Conservation (phyloP, 331 rosid species). For the Malus hybrid region DNA sequence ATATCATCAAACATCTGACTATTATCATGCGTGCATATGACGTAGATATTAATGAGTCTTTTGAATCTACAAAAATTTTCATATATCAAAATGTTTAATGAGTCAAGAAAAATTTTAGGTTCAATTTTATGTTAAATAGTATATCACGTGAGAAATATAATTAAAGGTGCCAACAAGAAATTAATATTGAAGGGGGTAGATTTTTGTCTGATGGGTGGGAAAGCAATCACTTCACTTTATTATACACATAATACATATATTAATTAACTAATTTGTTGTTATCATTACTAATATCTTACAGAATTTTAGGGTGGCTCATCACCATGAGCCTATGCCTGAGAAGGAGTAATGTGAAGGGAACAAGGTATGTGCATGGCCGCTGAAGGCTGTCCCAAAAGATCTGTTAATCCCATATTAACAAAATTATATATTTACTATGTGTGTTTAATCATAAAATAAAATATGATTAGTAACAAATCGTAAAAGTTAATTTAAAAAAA, state of each 20-base stretch:
- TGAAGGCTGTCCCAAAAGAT: slow-evolving; percentile 6
- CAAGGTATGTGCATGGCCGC: not conserved
- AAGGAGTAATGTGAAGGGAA: not conserved
- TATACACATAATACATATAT: not conserved
- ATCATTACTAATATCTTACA: not conserved
- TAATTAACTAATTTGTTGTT: not conserved
- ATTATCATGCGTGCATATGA: too few relatives aligned
- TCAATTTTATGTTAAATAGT: not conserved
- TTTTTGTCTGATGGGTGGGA: not conserved
- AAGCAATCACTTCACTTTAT: slow-evolving; percentile 7
- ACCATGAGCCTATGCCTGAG: not conserved
- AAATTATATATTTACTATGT: not conserved
- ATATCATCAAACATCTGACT: too few relatives aligned
- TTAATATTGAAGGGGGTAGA: not conserved
- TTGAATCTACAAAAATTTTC: not conserved
- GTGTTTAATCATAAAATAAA: not conserved
- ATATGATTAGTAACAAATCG: not conserved
- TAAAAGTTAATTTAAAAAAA: not conserved
- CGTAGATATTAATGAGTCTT: not conserved
- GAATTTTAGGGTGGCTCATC: not conserved
- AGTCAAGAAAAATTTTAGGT: not conserved
- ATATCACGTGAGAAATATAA: not conserved
- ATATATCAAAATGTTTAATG: not conserved
- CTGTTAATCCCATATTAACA: not conserved
- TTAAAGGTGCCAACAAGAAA: not conserved